A percentile compares a stretch with the other conserved stretches of the same genome.
Conservation (phyloP, 345 rosid species). For the Excoecaria cochinchinensis region DNA sequence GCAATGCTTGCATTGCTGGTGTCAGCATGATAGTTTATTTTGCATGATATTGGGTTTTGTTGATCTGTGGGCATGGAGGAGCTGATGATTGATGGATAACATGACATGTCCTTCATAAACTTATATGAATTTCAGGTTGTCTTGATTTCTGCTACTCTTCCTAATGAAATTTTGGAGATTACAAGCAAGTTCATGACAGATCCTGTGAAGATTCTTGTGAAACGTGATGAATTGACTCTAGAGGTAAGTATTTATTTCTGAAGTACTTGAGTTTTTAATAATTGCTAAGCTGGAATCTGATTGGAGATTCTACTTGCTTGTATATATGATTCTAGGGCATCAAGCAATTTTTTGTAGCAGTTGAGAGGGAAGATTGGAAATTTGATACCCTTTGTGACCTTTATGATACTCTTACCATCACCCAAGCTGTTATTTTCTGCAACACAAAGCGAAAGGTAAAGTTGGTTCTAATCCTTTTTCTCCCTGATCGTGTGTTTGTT, state of each 20-base stretch:
- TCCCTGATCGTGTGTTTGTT: background rate
- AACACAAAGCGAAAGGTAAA: conserved; percentile 91
- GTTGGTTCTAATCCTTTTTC: background rate
- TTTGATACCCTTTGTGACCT: conserved; percentile 96
- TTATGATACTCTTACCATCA: conserved; percentile 90
- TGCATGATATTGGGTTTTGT: background rate
- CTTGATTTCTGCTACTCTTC: conserved; percentile 93
- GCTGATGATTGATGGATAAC: background rate
- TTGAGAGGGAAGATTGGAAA: conserved; percentile 98
- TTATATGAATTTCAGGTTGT: conserved; percentile 51
- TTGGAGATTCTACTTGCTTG: conserved; percentile 3
- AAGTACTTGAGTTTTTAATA: background rate
- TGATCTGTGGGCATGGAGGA: background rate
- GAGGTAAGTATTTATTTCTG: conserved; percentile 49
- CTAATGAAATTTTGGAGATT: conserved; percentile 93
- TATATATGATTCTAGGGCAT: conserved; percentile 60
- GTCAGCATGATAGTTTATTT: background rate
- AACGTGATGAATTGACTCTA: conserved; percentile 96
- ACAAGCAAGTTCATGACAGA: conserved; percentile 93
- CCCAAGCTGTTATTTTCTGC: conserved; percentile 98
- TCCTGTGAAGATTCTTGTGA: conserved; percentile 90
- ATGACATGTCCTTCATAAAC: background rate
- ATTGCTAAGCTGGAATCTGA: background rate
- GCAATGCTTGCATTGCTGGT: background rate
- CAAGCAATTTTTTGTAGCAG: conserved; percentile 91